Evolutionary conservation across 2,329 filamentous ascomycete genomes (phyloP).

Genomic region (Lachnellula willkommii): DNA sequence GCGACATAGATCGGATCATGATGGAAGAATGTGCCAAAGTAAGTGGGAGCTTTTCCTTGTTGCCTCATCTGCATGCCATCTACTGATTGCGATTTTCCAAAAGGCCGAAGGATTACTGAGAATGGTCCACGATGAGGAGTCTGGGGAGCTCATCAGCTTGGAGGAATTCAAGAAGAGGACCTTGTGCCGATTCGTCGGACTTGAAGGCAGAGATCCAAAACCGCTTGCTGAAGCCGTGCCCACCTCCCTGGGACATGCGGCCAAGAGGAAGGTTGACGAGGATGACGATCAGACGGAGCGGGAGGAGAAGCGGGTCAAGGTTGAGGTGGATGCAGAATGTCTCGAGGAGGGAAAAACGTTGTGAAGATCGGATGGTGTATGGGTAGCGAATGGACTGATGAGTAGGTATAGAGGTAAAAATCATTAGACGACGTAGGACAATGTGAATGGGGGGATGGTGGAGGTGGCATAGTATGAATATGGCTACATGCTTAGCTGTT

Average conservation of each 20-base stretch:
- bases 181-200: not conserved
- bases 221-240: too few species aligned
- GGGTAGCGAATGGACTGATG: too few species aligned
- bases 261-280: not conserved
- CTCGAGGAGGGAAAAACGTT: too few species aligned
- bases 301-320: not conserved
- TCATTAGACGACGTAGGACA: too few species aligned
- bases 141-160: constrained; percentile 55
- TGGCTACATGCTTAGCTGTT: too few species aligned
- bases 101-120: constrained; percentile 14
- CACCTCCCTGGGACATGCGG: too few species aligned
- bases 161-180: constrained; percentile 50
- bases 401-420: too few species aligned
- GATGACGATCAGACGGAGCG: not conserved
- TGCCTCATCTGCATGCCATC: not conserved
- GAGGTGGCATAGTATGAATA: too few species aligned
- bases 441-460: too few species aligned
- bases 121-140: constrained; percentile 47
- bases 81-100: not conserved
- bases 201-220: not conserved
- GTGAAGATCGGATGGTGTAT: too few species aligned
- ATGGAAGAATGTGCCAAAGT: constrained; percentile 19
- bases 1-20: constrained; percentile 13
- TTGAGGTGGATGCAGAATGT: not conserved
- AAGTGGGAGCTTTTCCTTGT: not conserved